Evolutionary conservation across 345 rosid species (phyloP).

Genomic region (Brassica nigra): DNA sequence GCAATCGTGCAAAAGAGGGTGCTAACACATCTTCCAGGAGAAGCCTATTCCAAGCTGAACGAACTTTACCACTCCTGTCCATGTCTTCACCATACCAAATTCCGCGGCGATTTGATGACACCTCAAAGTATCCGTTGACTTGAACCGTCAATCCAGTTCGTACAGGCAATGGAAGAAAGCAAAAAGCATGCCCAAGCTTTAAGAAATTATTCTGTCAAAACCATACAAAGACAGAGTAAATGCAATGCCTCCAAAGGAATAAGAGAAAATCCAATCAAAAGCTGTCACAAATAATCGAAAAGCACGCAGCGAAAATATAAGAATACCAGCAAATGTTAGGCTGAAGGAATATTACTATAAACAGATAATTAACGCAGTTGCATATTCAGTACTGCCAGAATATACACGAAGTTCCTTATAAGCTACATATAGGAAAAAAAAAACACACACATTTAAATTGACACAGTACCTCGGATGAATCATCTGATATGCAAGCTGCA

Average conservation of each 20-base stretch:
- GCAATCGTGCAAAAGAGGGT: slow-evolving; percentile 61
- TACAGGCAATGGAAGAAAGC: slow-evolving; percentile 95
- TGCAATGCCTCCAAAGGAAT: slow-evolving; percentile 10
- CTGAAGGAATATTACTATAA: not conserved
- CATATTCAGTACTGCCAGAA: slow-evolving; percentile 10
- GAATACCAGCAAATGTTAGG: not conserved
- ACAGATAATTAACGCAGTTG: not conserved
- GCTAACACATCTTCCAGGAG: slow-evolving; percentile 91
- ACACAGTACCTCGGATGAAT: slow-evolving; percentile 58
- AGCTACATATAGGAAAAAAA: slow-evolving; percentile 5
- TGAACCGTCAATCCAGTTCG: slow-evolving; percentile 87
- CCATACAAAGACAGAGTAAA: slow-evolving; percentile 30
- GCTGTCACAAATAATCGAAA: slow-evolving; percentile 15
- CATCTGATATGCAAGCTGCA: slow-evolving; percentile 84
- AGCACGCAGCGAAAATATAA: slow-evolving; percentile 20
- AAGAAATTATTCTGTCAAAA: slow-evolving; percentile 60
- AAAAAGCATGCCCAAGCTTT: slow-evolving; percentile 87
- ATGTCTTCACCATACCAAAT: slow-evolving; percentile 98
- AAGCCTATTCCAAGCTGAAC: slow-evolving; percentile 91
- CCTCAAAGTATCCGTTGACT: slow-evolving; percentile 94
- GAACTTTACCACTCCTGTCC: slow-evolving; percentile 97
- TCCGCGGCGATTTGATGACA: slow-evolving; percentile 94
- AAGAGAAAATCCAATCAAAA: slow-evolving; percentile 19
- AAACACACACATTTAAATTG: not conserved
- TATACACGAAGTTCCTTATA: slow-evolving; percentile 8